A percentile compares a stretch with the other conserved stretches of the same genome.
Conservation (phyloP, 768 basidiomycete genomes). For the Boletus tomentosulus region DNA sequence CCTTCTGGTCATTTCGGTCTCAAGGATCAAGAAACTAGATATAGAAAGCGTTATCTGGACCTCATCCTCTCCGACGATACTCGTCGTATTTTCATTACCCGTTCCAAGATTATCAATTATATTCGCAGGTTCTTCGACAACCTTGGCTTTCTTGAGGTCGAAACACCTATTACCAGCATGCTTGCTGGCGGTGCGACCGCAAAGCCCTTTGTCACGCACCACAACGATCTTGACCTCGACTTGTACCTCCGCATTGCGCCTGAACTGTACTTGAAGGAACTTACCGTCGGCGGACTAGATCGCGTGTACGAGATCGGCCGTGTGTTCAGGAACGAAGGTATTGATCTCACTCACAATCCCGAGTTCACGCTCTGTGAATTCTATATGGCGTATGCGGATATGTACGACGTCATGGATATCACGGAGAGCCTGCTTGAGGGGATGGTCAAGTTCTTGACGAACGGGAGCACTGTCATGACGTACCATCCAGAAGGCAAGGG, state of each 20-base stretch:
- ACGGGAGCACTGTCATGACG: constrained; percentile 70
- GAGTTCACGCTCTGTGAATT: constrained; percentile 99
- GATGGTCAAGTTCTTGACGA: constrained; percentile 81
- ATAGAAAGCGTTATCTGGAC: constrained; percentile 98
- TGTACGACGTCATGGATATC: constrained; percentile 97
- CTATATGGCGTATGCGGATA: constrained; percentile 99
- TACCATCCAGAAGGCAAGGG: constrained; percentile 96
- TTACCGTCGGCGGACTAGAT: constrained; percentile 94
- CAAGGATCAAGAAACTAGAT: constrained; percentile 96
- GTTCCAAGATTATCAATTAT: constrained; percentile 89
- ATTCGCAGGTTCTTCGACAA: constrained; percentile 85
- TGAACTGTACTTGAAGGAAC: constrained; percentile 96
- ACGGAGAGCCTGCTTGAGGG: constrained; percentile 90
- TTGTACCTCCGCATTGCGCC: constrained; percentile 97
- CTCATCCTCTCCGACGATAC: constrained; percentile 91
- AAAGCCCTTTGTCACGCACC: constrained; percentile 98
- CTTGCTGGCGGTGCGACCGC: constrained; percentile 97
- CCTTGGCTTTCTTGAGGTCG: constrained; percentile 96
- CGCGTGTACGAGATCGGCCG: constrained; percentile 98
- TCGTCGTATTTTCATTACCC: constrained; percentile 85
- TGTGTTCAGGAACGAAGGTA: constrained; percentile 97
- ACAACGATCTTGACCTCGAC: constrained; percentile 96
- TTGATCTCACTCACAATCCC: constrained; percentile 98
- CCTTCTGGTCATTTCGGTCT: constrained; percentile 90
- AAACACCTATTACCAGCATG: constrained; percentile 97